phyloP scores from a whole-genome alignment of 208 protist genomes.

The Crithidia mellificae region DNA sequence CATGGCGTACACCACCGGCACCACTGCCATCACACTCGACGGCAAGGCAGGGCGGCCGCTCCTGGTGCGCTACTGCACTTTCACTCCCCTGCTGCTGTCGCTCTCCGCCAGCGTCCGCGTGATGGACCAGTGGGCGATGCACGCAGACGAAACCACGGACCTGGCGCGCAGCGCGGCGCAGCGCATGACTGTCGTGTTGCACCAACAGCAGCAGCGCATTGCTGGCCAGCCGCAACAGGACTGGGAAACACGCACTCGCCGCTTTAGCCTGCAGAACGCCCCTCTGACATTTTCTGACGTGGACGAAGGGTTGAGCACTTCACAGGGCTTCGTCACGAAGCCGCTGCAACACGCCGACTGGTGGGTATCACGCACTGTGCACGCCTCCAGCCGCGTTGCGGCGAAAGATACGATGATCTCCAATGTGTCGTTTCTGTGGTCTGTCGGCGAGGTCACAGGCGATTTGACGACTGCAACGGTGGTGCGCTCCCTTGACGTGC shows the following conservation, averaged over 20 bases:
- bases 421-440: slow-evolving; percentile 38
- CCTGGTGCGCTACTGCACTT: slow-evolving; percentile 32
- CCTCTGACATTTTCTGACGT: slow-evolving; percentile 17
- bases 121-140: slow-evolving; percentile 24
- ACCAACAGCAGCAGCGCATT: slow-evolving; percentile 18
- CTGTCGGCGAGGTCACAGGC: slow-evolving; percentile 36
- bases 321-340: background rate
- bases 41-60: slow-evolving; percentile 27
- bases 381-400: slow-evolving; percentile 11
- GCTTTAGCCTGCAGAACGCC: slow-evolving; percentile 21
- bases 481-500: slow-evolving; percentile 24
- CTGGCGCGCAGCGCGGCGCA: background rate
- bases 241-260: slow-evolving; percentile 24
- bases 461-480: slow-evolving; percentile 33
- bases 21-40: slow-evolving; percentile 19
- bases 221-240: slow-evolving; percentile 36
- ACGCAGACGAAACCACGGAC: background rate
- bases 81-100: slow-evolving; percentile 35
- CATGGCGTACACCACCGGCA: slow-evolving; percentile 8
- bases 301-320: background rate
- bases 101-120: slow-evolving; percentile 20
- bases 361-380: slow-evolving; percentile 9
- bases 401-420: slow-evolving; percentile 27
- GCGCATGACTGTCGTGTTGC: background rate
- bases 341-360: background rate